phyloP scores from a whole-genome alignment of 441 rosid species.

The Viola pubescens region DNA sequence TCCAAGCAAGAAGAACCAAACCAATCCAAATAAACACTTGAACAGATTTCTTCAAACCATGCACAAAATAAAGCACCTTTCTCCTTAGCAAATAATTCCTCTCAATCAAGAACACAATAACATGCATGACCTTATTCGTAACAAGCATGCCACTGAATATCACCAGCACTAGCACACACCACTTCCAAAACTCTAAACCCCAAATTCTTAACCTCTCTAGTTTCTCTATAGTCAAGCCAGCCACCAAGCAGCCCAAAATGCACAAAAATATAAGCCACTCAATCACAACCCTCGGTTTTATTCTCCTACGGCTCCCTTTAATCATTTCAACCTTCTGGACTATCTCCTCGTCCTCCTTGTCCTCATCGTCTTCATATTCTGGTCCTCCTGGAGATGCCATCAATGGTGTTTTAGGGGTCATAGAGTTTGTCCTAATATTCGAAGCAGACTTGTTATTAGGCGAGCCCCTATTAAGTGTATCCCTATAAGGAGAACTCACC shows the following conservation, averaged over 20 bases:
- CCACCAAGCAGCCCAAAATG: slow-evolving; percentile 38
- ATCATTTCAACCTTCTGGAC: slow-evolving; percentile 39
- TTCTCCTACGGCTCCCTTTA: slow-evolving; percentile 24
- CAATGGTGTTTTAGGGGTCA: slow-evolving; percentile 27
- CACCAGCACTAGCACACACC: slow-evolving; percentile 75
- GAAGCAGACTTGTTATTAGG: slow-evolving; percentile 36
- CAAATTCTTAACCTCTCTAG: slow-evolving; percentile 27
- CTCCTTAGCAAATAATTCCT: slow-evolving; percentile 56
- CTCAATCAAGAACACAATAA: slow-evolving; percentile 70
- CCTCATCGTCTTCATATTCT: slow-evolving; percentile 44
- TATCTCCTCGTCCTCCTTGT: slow-evolving; percentile 53
- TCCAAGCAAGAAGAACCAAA: slow-evolving; percentile 60
- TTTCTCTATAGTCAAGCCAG: slow-evolving; percentile 42
- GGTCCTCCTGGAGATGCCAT: slow-evolving; percentile 32
- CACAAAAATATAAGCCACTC: slow-evolving; percentile 42
- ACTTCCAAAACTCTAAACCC: slow-evolving; percentile 72
- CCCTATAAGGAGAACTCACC: slow-evolving; percentile 28
- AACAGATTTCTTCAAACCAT: slow-evolving; percentile 78
- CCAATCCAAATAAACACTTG: slow-evolving; percentile 74
- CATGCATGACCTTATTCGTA: slow-evolving; percentile 66
- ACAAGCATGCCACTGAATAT: slow-evolving; percentile 58
- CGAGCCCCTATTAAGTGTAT: slow-evolving; percentile 34
- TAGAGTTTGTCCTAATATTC: slow-evolving; percentile 24
- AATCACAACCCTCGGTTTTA: slow-evolving; percentile 30
- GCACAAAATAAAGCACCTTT: slow-evolving; percentile 79